A percentile compares a stretch with the other conserved stretches of the same genome.
These are phyloP conservation scores for Paracamarosporium sp. DNA, from an alignment of 2,329 filamentous ascomycete species.

Conservation along the genomic window DNA sequence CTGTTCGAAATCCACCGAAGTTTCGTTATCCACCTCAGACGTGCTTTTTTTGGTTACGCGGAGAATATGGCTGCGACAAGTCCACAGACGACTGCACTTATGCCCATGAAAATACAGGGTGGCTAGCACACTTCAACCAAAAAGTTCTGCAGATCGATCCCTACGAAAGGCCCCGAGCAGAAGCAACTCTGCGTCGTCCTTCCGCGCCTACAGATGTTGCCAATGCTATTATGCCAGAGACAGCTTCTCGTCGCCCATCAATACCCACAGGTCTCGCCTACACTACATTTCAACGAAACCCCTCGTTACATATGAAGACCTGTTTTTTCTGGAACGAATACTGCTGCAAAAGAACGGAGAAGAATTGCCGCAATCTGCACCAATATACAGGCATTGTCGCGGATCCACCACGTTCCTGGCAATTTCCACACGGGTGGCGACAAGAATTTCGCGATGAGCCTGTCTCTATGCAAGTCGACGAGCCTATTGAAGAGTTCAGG, in stretches of 20 bases:
- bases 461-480: not conserved
- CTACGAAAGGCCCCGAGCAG: not conserved
- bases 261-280: not conserved
- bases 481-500: not conserved
- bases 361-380: constrained; percentile 20
- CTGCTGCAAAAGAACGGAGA: constrained; percentile 12
- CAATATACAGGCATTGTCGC: constrained; percentile 22
- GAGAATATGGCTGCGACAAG: not conserved
- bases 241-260: not conserved
- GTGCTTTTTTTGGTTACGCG: not conserved
- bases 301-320: not conserved
- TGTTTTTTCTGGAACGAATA: constrained; percentile 19
- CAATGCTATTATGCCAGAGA: not conserved
- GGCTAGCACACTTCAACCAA: not conserved
- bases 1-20: not conserved
- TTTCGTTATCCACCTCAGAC: not conserved
- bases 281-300: not conserved
- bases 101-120: constrained; percentile 16
- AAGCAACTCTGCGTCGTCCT: not conserved
- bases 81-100: not conserved
- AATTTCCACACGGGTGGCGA: not conserved
- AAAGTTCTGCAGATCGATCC: not conserved
- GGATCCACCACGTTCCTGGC: not conserved
- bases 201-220: not conserved
- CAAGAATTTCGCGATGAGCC: not conserved